A percentile compares a stretch with the other conserved stretches of the same genome.
phyloP scores from a whole-genome alignment of 441 rosid species.

The Hypseocharis bilobata region DNA sequence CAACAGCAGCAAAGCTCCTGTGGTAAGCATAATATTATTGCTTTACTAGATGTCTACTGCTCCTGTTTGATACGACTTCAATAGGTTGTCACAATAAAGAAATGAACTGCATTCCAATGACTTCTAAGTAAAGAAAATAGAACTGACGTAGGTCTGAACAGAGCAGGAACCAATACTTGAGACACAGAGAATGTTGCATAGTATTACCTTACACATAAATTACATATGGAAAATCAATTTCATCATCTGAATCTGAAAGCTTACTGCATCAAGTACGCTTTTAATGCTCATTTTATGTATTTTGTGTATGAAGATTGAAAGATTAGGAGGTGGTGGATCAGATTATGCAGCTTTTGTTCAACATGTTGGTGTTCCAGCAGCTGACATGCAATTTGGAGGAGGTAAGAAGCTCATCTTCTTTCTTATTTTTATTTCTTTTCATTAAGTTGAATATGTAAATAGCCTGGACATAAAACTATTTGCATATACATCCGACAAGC shows the following conservation, averaged over 20 bases:
- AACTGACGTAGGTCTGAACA: not conserved
- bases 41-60: not conserved
- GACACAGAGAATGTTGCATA: not conserved
- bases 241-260: constrained; percentile 5
- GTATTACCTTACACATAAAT: not conserved
- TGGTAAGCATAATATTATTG: constrained; percentile 33
- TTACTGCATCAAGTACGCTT: not conserved
- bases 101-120: not conserved
- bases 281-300: constrained; percentile 11
- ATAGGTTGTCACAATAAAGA: not conserved
- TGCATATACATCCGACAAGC: no score
- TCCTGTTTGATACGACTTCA: constrained; percentile 1
- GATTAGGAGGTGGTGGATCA: constrained; percentile 68
- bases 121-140: not conserved
- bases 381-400: constrained; percentile 44
- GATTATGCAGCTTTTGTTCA: constrained; percentile 77
- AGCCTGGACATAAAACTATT: not conserved
- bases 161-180: not conserved
- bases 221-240: not conserved
- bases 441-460: not conserved
- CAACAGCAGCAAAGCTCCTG: constrained; percentile 32
- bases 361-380: constrained; percentile 64
- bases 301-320: constrained; percentile 39
- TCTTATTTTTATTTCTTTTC: not conserved
- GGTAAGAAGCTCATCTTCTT: constrained; percentile 33